A percentile compares a stretch with the other conserved stretches of the same genome.
Conservation (phyloP, 2,329 filamentous ascomycete genomes). For the Stachybotrys chartarum region DNA sequence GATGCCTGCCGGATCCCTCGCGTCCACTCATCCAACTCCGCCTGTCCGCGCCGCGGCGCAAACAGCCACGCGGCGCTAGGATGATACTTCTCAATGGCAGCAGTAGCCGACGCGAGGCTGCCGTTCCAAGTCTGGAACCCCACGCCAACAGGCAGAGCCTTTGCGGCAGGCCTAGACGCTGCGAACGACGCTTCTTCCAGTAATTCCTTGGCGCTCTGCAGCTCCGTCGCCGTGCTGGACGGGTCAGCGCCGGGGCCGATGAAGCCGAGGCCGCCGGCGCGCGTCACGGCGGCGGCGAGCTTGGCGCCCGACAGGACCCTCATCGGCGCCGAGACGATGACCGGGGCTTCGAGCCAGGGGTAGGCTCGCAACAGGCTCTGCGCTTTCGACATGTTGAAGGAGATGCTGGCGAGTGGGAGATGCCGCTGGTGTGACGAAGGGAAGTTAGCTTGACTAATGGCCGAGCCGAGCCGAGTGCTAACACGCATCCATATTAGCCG, state of each 20-base stretch:
- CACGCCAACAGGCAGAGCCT: conserved; percentile 34
- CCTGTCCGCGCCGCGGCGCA: conserved; percentile 28
- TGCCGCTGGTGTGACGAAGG: too few relatives aligned
- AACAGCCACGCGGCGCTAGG: conserved; percentile 41
- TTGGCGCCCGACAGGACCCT: conserved; percentile 48
- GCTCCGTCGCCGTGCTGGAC: conserved; percentile 18
- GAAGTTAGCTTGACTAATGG: too few relatives aligned
- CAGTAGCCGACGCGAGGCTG: conserved; percentile 22
- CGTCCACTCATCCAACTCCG: conserved; percentile 36
- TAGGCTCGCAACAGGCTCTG: conserved; percentile 8
- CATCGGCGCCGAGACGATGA: conserved; percentile 63
- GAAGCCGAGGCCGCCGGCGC: conserved; percentile 61
- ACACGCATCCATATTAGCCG: too few relatives aligned
- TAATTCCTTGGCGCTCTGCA: conserved; percentile 18
- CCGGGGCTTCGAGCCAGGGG: conserved; percentile 27
- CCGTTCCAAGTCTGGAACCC: conserved; percentile 40
- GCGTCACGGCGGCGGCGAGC: conserved; percentile 57
- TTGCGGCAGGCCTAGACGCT: conserved; percentile 3
- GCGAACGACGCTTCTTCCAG: conserved; percentile 7
- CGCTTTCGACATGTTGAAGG: not conserved
- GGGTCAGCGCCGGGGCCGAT: conserved; percentile 31
- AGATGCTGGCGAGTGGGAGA: too few relatives aligned
- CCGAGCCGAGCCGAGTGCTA: too few relatives aligned
- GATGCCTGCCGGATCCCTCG: conserved; percentile 29
- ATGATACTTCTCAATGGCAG: conserved; percentile 19